phyloP scores from a whole-genome alignment of 1,139 yeast genomes.

The Hyphopichia fennica region DNA sequence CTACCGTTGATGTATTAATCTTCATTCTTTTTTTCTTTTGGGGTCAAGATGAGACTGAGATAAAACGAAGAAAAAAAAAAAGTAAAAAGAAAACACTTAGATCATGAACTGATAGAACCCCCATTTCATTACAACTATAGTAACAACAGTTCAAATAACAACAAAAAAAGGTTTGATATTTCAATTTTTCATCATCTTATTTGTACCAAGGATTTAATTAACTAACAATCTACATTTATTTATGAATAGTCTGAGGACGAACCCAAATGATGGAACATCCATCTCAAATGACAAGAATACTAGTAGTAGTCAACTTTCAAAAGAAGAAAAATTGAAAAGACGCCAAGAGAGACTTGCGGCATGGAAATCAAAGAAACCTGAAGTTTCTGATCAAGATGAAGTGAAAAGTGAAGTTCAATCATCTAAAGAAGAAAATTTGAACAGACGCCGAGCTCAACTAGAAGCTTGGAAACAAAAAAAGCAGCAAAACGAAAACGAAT shows the following conservation, averaged over 20 bases:
- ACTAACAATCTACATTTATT: neutral
- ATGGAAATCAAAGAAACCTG: constrained; percentile 27
- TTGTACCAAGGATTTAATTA: neutral
- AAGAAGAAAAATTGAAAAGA: constrained; percentile 34
- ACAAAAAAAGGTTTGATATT: neutral
- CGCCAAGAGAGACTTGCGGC: constrained; percentile 42
- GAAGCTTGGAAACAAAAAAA: constrained; percentile 37
- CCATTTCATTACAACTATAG: too few species aligned
- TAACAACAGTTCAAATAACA: neutral
- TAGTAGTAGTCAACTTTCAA: constrained; percentile 12
- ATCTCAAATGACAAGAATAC: constrained; percentile 3
- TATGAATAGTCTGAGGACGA: neutral
- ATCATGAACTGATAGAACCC: too few species aligned
- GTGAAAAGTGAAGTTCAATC: constrained; percentile 9
- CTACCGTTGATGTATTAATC: too few species aligned
- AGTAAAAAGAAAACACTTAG: too few species aligned
- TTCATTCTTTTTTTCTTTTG: too few species aligned
- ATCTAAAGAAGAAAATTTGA: constrained; percentile 34
- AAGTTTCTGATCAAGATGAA: neutral
- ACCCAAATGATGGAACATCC: neutral
- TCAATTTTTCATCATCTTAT: neutral
- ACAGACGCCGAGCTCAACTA: constrained; percentile 37
- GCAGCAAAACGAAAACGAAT: neutral
- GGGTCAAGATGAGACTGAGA: too few species aligned
- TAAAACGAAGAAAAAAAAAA: too few species aligned